A percentile compares a stretch with the other conserved stretches of the same genome.
phyloP scores from a whole-genome alignment of 169 alveolate species.

The Plasmodium inui region DNA sequence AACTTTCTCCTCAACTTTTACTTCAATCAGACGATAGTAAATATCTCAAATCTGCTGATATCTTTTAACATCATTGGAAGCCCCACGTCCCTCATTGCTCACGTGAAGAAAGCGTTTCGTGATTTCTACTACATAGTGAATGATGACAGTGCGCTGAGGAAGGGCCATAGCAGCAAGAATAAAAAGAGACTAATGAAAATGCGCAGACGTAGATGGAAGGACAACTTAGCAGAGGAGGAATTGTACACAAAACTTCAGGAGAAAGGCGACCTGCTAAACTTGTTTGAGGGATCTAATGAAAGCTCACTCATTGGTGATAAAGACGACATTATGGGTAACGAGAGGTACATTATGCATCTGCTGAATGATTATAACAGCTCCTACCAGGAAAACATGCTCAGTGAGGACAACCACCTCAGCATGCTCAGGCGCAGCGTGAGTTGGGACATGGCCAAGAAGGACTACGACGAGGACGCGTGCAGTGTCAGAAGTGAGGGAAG shows the following conservation, averaged over 20 bases:
- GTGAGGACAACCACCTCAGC: constrained; percentile 14
- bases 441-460: background rate
- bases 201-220: background rate
- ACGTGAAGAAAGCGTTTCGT: constrained; percentile 40
- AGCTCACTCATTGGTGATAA: constrained; percentile 48
- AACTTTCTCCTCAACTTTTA: constrained; percentile 33
- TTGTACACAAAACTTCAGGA: constrained; percentile 3
- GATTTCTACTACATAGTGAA: constrained; percentile 29
- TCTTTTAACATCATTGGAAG: constrained; percentile 65
- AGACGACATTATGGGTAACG: constrained; percentile 22
- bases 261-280: background rate
- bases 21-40: constrained; percentile 46
- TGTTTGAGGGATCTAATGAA: constrained; percentile 16
- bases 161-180: background rate
- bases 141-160: background rate
- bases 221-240: background rate
- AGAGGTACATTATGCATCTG: constrained; percentile 47
- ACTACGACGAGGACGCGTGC: background rate
- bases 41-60: constrained; percentile 23
- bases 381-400: constrained; percentile 16
- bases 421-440: constrained; percentile 4
- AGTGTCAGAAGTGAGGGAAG: background rate
- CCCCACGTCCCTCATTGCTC: constrained; percentile 53
- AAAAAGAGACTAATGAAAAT: background rate
- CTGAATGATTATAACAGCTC: constrained; percentile 45